Base-by-base conservation (phyloP, 495 filamentous ascomycete genomes). In the Penicillium lividum region DNA sequence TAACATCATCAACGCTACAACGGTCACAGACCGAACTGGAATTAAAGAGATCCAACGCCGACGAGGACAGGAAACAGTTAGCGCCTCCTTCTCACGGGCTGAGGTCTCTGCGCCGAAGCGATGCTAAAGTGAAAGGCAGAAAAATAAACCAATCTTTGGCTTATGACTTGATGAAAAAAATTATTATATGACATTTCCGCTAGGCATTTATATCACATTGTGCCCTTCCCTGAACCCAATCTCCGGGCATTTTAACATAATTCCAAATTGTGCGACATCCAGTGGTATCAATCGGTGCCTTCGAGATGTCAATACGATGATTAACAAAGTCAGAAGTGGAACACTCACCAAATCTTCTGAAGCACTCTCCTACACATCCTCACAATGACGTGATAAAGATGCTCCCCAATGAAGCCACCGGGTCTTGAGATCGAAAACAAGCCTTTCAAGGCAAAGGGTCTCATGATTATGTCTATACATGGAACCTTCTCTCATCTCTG, bases 1-100 rank as follows among this genome's bases (percentile, higher is more conserved):
- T 63, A 89, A 88, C 59, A 96, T 97, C 69, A 96, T 97, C 71
- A 82, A 91, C 58, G 93, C 94, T 2, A 91, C 89, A 3, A 90
- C 89, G 0, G 80, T 92, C 18, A 96, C 91, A 4, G 92, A 97
- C 67, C 82, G 87, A 53, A 87, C 86, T 11, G 92, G 93, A 0
- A 88, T 90, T 56, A 79, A 82, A 46, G 83, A 82, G 2, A 83
- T 84, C 53, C 75, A 86, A 65, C 70, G 78, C 46, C 67, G 73
- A 40, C 74, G 70, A 54, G 71, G 43, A 56, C 73, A 70, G 27
- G 79, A 84, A 46, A 76, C 73, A 8, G 55, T 73, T 3, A 85
- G 79, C 60, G 86, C 78, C 9, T 80, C 81, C 1, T 89, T 89
- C 65, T 86, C 85, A n/a, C 79, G 87, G 52, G 76, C 78, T 9